Percentiles rank a stretch among this genome's conserved stretches.
These are phyloP conservation scores for Eutrema heterophyllum DNA, from an alignment of 345 rosid genomes.

Conservation along the genomic window DNA sequence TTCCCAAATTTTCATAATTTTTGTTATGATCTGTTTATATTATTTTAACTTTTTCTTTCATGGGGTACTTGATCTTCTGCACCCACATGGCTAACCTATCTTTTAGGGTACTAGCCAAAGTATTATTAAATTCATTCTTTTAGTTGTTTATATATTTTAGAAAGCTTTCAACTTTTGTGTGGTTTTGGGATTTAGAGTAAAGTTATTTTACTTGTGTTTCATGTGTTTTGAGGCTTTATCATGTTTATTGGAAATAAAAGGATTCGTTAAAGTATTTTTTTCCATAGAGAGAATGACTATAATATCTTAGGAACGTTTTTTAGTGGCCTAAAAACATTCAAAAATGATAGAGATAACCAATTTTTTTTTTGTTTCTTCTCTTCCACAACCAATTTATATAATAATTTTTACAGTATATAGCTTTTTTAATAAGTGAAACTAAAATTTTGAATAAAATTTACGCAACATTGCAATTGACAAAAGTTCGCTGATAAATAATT, in stretches of 20 bases:
- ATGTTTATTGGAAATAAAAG: neutral
- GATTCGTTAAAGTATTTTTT: neutral
- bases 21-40: constrained; percentile 8
- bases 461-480: neutral
- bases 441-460: neutral
- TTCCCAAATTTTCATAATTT: constrained; percentile 26
- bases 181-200: constrained; percentile 19
- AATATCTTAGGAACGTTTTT: neutral
- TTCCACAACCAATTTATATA: too few relatives aligned
- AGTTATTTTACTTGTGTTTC: constrained; percentile 17
- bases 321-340: neutral
- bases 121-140: constrained; percentile 19
- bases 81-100: constrained; percentile 34
- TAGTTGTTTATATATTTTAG: neutral
- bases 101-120: constrained; percentile 31
- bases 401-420: too few relatives aligned
- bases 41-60: constrained; percentile 16
- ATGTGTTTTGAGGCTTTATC: constrained; percentile 13
- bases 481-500: neutral
- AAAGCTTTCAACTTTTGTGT: constrained; percentile 10
- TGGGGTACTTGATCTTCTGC: constrained; percentile 29
- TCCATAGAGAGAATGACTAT: neutral
- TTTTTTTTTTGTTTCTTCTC: too few relatives aligned
- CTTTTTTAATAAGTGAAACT: neutral
- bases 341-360: neutral